These are phyloP conservation scores for Sphagnum tenellum DNA, from an alignment of 225 moss, liverwort and hornwort species.

Conservation along the genomic window DNA sequence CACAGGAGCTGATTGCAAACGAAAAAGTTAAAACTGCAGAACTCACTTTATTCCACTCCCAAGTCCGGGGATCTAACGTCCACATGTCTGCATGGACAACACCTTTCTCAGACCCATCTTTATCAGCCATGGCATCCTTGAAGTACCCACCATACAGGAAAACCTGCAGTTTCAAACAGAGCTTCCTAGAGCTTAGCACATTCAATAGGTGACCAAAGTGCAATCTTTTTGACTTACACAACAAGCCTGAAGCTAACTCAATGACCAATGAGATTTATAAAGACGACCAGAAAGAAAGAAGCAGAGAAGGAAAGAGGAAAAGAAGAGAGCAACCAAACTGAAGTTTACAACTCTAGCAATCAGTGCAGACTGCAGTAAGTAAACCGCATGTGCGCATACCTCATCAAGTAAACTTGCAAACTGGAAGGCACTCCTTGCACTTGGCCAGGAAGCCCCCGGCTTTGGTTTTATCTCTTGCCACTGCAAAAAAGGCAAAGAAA, in stretches of 20 bases:
- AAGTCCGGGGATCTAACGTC: conserved; percentile 68
- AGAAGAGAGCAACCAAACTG: too few relatives aligned
- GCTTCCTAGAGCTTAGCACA: too few relatives aligned
- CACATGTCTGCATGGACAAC: conserved; percentile 78
- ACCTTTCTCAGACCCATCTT: conserved; percentile 68
- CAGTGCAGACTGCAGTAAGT: too few relatives aligned
- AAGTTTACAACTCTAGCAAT: too few relatives aligned
- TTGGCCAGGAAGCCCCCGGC: conserved; percentile 73
- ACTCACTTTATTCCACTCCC: conserved; percentile 73
- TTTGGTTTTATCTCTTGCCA: conserved; percentile 80
- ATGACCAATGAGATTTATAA: too few relatives aligned
- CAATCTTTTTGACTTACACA: too few relatives aligned
- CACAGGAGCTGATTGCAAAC: not conserved
- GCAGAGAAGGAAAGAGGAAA: too few relatives aligned
- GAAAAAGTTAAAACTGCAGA: not conserved
- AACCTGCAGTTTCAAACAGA: conserved; percentile 22
- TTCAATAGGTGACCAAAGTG: too few relatives aligned
- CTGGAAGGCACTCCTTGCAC: conserved; percentile 69
- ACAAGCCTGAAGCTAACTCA: too few relatives aligned
- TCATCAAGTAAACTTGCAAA: conserved; percentile 65
- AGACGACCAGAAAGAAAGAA: too few relatives aligned
- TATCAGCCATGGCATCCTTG: conserved; percentile 59
- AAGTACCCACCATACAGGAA: conserved; percentile 83
- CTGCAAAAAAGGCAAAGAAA: conserved; percentile 9
- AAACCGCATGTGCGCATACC: conserved; percentile 16